These are phyloP conservation scores for Arabis alpina DNA, from an alignment of 345 rosid species.

Conservation along the genomic window DNA sequence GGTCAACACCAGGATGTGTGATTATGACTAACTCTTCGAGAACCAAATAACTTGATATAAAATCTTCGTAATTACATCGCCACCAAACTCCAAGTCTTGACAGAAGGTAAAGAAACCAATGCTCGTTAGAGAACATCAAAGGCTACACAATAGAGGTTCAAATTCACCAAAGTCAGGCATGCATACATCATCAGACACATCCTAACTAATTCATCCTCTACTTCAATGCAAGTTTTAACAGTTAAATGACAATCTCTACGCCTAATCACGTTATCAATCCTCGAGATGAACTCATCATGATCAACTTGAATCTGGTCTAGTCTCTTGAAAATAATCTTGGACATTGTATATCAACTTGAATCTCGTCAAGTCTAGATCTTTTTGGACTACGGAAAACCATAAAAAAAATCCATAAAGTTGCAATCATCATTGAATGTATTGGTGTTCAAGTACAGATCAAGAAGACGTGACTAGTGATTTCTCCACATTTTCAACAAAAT, in stretches of 20 bases:
- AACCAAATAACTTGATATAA: constrained; percentile 4
- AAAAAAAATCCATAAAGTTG: neutral
- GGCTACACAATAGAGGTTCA: neutral
- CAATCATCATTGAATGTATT: neutral
- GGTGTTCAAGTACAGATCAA: constrained; percentile 10
- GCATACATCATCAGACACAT: neutral
- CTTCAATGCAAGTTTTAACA: neutral
- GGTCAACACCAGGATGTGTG: neutral
- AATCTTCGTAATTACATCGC: neutral
- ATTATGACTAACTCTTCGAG: constrained; percentile 12
- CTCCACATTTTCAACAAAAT: constrained; percentile 4
- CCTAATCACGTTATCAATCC: neutral
- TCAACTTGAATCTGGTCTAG: too few relatives aligned
- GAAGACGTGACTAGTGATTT: neutral
- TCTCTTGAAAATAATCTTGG: neutral
- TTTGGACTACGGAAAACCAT: neutral
- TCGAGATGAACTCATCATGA: neutral
- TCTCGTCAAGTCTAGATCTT: neutral
- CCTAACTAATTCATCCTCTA: neutral
- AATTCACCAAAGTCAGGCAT: neutral
- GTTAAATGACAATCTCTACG: neutral
- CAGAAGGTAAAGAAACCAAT: constrained; percentile 9
- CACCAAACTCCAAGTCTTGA: constrained; percentile 14
- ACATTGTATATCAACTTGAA: neutral
- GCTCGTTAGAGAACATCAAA: neutral